phyloP scores from a whole-genome alignment of 768 basidiomycete species.

The Flagelloscypha sp. region DNA sequence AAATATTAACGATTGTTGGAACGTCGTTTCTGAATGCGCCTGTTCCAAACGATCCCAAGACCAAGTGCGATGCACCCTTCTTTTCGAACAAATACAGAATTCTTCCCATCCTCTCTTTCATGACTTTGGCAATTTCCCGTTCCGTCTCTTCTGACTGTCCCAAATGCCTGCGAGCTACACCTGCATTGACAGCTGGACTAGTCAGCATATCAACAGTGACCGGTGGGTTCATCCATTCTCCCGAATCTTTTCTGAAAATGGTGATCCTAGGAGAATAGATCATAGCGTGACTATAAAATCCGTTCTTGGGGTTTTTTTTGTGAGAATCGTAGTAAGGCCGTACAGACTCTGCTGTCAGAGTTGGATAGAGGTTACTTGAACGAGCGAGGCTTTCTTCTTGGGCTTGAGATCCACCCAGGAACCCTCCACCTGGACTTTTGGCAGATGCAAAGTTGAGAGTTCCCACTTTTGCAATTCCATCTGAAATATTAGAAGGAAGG shows the following conservation, averaged over 20 bases:
- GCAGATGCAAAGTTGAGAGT: slow-evolving; percentile 75
- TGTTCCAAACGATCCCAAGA: slow-evolving; percentile 46
- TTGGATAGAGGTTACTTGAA: slow-evolving; percentile 60
- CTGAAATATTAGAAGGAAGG: too few species aligned
- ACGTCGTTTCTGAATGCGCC: slow-evolving; percentile 42
- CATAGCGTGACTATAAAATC: slow-evolving; percentile 74
- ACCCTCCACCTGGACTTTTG: slow-evolving; percentile 69
- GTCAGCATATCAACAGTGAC: slow-evolving; percentile 59
- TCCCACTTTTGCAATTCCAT: slow-evolving; percentile 44
- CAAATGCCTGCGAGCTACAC: too few species aligned
- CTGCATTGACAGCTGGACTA: slow-evolving; percentile 69
- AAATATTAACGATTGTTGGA: slow-evolving; percentile 34
- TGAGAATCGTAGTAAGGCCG: slow-evolving; percentile 59
- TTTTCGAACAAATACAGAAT: slow-evolving; percentile 39
- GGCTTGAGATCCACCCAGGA: slow-evolving; percentile 62
- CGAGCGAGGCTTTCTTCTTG: slow-evolving; percentile 80
- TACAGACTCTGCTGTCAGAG: slow-evolving; percentile 47
- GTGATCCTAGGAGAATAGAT: slow-evolving; percentile 60
- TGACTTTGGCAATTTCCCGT: slow-evolving; percentile 25
- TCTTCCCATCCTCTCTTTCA: slow-evolving; percentile 46
- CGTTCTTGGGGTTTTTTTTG: slow-evolving; percentile 34
- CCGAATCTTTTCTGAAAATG: slow-evolving; percentile 57
- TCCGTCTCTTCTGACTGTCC: too few species aligned
- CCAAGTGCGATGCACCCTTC: slow-evolving; percentile 33
- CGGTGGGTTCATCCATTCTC: slow-evolving; percentile 47